Percentiles rank a stretch among this genome's conserved stretches.
phyloP scores from a whole-genome alignment of 257 asterid genomes.

The Solanum ahanhuiri region DNA sequence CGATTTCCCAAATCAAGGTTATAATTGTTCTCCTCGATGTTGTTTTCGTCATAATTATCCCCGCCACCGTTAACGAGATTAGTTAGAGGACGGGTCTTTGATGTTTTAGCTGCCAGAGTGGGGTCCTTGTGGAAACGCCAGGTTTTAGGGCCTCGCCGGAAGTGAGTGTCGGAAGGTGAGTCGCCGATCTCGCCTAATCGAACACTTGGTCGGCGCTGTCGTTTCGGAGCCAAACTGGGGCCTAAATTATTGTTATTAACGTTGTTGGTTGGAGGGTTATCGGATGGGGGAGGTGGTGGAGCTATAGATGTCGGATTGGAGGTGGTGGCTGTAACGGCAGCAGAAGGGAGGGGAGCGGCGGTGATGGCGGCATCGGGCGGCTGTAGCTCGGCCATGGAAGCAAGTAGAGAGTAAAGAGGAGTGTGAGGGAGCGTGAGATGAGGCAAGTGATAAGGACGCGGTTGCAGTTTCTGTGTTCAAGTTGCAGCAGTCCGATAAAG shows the following conservation, averaged over 20 bases:
- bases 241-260: constrained; percentile 10
- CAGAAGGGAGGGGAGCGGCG: constrained; percentile 19
- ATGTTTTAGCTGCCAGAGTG: constrained; percentile 53
- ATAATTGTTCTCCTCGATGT: constrained; percentile 19
- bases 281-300: constrained; percentile 30
- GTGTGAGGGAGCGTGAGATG: constrained; percentile 9
- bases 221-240: constrained; percentile 56
- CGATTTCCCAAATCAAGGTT: constrained; percentile 30
- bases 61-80: constrained; percentile 65
- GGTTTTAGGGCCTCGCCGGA: constrained; percentile 46
- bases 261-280: constrained; percentile 17
- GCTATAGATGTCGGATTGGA: constrained; percentile 4
- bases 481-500: background rate
- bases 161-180: constrained; percentile 49
- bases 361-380: constrained; percentile 46
- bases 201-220: constrained; percentile 98
- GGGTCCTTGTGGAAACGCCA: constrained; percentile 87
- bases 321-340: constrained; percentile 8
- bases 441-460: background rate
- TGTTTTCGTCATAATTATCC: constrained; percentile 29
- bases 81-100: constrained; percentile 85
- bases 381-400: constrained; percentile 52
- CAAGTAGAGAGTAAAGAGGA: constrained; percentile 4
- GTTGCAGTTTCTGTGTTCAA: background rate
- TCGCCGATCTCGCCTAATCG: constrained; percentile 97